Evolutionary conservation across 495 filamentous ascomycete genomes (phyloP).

Genomic region (Aspergillus cristatus): DNA sequence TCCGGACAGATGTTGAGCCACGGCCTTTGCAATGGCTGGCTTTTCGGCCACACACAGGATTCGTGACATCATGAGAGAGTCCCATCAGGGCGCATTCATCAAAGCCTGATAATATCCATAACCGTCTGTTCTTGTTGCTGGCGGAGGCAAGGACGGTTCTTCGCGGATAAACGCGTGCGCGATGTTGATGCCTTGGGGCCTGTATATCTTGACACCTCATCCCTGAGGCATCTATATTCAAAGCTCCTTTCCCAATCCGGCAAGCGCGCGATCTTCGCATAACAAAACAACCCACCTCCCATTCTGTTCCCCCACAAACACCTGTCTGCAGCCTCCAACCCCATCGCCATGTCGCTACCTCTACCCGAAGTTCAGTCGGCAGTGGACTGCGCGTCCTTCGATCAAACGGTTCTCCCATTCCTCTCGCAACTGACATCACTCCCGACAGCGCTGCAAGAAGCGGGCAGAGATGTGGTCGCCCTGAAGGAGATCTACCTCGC

Average conservation of each 20-base stretch:
- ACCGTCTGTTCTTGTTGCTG: constrained; percentile 2
- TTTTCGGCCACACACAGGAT: constrained; percentile 96
- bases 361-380: constrained; percentile 61
- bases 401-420: constrained; percentile 63
- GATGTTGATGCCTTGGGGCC: not conserved
- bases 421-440: constrained; percentile 68
- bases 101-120: not conserved
- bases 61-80: constrained; percentile 29
- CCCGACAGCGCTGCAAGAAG: constrained; percentile 51
- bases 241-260: too few species aligned
- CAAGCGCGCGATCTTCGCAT: too few species aligned
- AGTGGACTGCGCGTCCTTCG: constrained; percentile 62
- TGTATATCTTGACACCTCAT: not conserved
- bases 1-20: constrained; percentile 78
- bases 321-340: too few species aligned
- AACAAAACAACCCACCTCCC: too few species aligned
- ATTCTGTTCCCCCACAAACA: too few species aligned
- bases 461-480: constrained; percentile 44
- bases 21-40: constrained; percentile 90
- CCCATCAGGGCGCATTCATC: constrained; percentile 1
- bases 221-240: too few species aligned
- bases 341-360: constrained; percentile 42
- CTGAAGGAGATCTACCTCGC: constrained; percentile 62
- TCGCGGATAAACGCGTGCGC: not conserved
- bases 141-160: too few species aligned